Evolutionary conservation across 169 alveolate genomes (phyloP).

Genomic region (Perkinsus chesapeaki): DNA sequence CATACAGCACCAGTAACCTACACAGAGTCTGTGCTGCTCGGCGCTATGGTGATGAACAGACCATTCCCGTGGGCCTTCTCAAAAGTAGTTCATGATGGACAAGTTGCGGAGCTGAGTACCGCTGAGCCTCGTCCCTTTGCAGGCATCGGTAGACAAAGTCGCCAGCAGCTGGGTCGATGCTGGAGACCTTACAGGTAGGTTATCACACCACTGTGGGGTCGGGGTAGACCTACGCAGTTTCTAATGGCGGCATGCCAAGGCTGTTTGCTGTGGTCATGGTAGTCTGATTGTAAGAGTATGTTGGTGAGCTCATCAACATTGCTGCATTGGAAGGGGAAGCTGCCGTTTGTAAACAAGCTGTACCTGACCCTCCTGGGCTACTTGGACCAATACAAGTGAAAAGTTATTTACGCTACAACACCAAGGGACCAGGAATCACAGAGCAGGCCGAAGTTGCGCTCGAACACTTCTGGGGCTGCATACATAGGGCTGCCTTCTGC

Average conservation of each 20-base stretch:
- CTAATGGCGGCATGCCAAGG: not conserved
- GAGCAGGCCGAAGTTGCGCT: not conserved
- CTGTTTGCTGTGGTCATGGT: not conserved
- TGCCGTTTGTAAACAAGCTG: not conserved
- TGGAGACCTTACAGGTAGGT: not conserved
- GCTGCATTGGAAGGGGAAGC: not conserved
- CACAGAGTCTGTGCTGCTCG: not conserved
- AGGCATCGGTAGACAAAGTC: not conserved
- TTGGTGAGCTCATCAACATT: not conserved
- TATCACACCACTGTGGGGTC: not conserved
- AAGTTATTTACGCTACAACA: not conserved
- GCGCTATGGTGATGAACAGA: too few relatives aligned
- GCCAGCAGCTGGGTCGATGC: not conserved
- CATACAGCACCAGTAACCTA: not conserved
- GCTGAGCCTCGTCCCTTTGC: not conserved
- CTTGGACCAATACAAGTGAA: not conserved
- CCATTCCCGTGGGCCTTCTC: not conserved
- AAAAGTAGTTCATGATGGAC: not conserved
- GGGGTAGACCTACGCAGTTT: not conserved
- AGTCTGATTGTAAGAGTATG: not conserved
- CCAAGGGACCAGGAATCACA: not conserved
- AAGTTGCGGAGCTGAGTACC: not conserved
- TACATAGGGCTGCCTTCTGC: not conserved
- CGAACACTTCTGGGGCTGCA: not conserved
- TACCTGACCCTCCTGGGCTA: not conserved